Conservation (phyloP, 2,329 filamentous ascomycete genomes). For the Colletotrichum sp. region DNA sequence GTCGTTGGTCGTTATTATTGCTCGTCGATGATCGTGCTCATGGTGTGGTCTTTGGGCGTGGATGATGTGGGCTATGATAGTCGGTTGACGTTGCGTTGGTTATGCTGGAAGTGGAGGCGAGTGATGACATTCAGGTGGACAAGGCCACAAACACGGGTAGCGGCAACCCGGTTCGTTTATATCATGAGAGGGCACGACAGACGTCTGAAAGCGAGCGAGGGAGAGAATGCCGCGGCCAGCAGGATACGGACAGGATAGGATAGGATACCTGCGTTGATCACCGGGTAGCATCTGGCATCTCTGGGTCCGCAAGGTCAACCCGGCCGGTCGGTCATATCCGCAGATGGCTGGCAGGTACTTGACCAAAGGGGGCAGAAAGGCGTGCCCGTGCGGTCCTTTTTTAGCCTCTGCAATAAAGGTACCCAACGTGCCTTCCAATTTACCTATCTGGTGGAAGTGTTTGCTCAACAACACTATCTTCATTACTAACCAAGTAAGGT, state of each 20-base stretch:
- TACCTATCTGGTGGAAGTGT: neutral
- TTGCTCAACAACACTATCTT: neutral
- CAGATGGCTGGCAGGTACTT: neutral
- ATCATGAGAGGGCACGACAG: neutral
- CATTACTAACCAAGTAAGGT: neutral
- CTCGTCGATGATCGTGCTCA: neutral
- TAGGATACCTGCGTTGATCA: conserved; percentile 3
- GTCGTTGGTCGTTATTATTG: neutral
- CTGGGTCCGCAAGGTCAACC: conserved; percentile 8
- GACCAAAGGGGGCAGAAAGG: neutral
- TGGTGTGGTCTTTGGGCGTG: neutral
- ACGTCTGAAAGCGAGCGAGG: neutral
- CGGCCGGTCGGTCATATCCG: conserved; percentile 10
- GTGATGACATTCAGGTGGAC: neutral
- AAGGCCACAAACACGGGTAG: neutral
- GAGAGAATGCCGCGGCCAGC: neutral
- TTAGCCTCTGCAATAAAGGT: neutral
- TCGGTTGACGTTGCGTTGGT: conserved; percentile 1
- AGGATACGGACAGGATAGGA: neutral
- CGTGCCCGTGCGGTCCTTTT: neutral
- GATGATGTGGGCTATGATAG: neutral
- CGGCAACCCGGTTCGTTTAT: conserved; percentile 13
- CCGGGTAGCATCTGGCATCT: neutral
- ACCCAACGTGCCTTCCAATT: neutral
- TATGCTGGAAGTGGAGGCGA: conserved; percentile 4